Conservation (phyloP, 129 eudicot species). For the Flaveria ramosissima region DNA sequence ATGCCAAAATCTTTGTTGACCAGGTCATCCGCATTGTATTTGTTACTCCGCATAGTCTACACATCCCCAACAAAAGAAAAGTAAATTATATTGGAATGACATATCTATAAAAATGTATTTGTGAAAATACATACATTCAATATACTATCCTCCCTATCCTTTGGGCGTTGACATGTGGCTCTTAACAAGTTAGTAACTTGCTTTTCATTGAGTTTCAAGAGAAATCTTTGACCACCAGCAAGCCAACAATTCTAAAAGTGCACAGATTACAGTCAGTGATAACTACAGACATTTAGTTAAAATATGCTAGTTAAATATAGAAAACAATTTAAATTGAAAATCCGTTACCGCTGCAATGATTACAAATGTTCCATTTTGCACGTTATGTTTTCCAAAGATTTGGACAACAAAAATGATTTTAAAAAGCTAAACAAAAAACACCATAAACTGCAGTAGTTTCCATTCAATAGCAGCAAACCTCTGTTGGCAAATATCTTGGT, state of each 20-base stretch:
- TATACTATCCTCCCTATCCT: constrained; percentile 43
- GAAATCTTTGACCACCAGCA: constrained; percentile 56
- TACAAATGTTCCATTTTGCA: not conserved
- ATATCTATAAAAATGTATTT: not conserved
- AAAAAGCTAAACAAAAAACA: not conserved
- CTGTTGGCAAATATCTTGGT: constrained; percentile 72
- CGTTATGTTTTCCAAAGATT: not conserved
- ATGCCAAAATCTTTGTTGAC: constrained; percentile 72
- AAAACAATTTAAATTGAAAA: not conserved
- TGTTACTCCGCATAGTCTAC: constrained; percentile 50
- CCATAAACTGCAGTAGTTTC: not conserved
- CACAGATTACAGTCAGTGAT: not conserved
- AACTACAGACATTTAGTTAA: not conserved
- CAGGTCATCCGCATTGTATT: constrained; percentile 41
- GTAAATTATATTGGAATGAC: not conserved
- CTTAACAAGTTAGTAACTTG: constrained; percentile 60
- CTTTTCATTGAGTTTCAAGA: constrained; percentile 56
- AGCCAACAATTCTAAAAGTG: constrained; percentile 50
- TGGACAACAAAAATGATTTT: not conserved
- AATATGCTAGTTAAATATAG: not conserved
- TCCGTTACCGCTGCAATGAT: not conserved
- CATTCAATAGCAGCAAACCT: constrained; percentile 45
- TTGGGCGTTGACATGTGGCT: constrained; percentile 77
- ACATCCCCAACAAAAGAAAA: constrained; percentile 6
- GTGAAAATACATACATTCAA: constrained; percentile 26